Base-by-base conservation (phyloP, 768 basidiomycete genomes). In the Trametes sanguinea region DNA sequence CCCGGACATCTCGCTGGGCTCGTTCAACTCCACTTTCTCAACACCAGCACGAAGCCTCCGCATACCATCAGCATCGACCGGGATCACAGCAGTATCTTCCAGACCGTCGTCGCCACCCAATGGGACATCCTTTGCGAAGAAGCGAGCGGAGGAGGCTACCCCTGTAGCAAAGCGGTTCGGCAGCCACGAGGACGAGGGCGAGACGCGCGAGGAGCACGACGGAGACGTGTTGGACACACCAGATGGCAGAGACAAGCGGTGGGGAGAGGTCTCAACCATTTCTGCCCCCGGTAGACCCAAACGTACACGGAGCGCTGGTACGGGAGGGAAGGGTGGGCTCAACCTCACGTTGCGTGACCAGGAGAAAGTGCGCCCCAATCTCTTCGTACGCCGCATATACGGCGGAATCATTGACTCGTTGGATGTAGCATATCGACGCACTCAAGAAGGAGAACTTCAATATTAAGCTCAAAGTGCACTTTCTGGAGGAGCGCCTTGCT, bases 361-460 rank as follows among this genome's bases (percentile, higher is more conserved):
- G 74, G 95, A 98, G 76, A 96, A 98, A 83, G 96, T 93, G 67
- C 54, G 80, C 71, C 16, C 42, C 17, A 22, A 22, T 22, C 22
- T 30, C 45, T 9, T 44, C 11, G 54, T 4, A 9, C 42, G 42
- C 5, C 42, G 9, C n/a, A 43, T 16, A 14, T 5, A 43, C 14
- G 14, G n/a, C n/a, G 14, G 5, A 43, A 16, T 29, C 29, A 27
- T 45, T n/a, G 43, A 30, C 8, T 13, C 37, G 50, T 40, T 45
- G 47, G 30, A 35, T 30, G n/a, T 54, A 98, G 95, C 92, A 95
- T 74, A 93, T 97, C 71, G 94, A 98, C 76, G 87, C 87, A 64
- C 85, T 95, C 69, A 95, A 96, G 78, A 97, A 95, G 74, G 95
- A 98, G 74, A 96, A 96, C 80, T 98, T 98, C 74, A 90, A 89